Evolutionary conservation across 805 yeast species (phyloP), one percentile per base, ranked within the genome.

Genomic region (Nakazawaea wyomingensis): DNA sequence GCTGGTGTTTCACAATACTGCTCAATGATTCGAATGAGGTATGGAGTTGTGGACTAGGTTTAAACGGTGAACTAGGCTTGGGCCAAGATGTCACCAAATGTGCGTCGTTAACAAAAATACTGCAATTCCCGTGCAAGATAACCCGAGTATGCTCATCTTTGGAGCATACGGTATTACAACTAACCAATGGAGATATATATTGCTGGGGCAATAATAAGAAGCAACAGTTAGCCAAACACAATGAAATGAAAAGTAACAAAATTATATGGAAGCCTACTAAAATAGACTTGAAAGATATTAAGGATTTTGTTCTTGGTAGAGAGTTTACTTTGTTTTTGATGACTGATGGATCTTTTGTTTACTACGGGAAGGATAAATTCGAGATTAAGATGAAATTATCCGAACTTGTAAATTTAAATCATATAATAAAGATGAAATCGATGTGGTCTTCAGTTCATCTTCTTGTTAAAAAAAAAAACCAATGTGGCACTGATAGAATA

Each of bases 381-480:
- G 48, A 24, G 0, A 52, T 57, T 3, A n/a, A 6, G 3, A n/a
- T n/a, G n/a, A n/a, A n/a, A n/a, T n/a, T n/a, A n/a, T 21, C 38
- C 2, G 17, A 37, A 34, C 17, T 54, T 10, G 16, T 8, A 13
- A n/a, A 37, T 10, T 14, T 37, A 10, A n/a, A 26, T 13, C 44
- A 36, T 20, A 22, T 54, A 2, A 37, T 41, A 3, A 49, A 59
- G 10, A 52, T 76, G 34, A 58, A 65, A 32, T 49, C 79, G 8
- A 87, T 90, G 85, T 88, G 96, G 96, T 74, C 91, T 0, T 82
- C 95, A 0, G 46, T 84, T 0, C 96, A 86, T 59, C 46, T 78
- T 1, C 30, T 68, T 29, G 48, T 46, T 39, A 27, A 45, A 0
- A 46, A 49, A 1, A 27, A 17, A 34, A 20, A 42, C 28, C n/a